These are phyloP conservation scores for Stachybotrys chlorohalonatus DNA, from an alignment of 2,329 filamentous ascomycete species.

Conservation along the genomic window DNA sequence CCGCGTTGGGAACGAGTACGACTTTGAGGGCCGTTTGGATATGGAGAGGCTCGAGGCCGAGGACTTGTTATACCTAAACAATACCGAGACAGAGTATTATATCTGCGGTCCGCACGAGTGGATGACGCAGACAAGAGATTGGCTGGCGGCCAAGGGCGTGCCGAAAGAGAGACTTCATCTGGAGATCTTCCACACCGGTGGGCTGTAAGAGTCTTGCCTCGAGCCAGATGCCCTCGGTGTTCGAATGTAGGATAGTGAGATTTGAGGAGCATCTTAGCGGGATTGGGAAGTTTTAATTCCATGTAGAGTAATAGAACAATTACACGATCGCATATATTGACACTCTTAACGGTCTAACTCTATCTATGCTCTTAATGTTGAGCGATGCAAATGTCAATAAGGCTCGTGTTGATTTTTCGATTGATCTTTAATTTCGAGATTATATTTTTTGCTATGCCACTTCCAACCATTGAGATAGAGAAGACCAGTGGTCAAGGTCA, in stretches of 20 bases:
- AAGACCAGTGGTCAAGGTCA: no score
- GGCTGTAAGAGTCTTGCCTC: slow-evolving; percentile 7
- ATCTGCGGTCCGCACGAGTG: slow-evolving; percentile 63
- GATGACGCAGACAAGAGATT: slow-evolving; percentile 52
- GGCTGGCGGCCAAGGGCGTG: slow-evolving; percentile 48
- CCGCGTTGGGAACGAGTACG: slow-evolving; percentile 44
- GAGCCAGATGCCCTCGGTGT: no score
- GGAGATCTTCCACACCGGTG: slow-evolving; percentile 58
- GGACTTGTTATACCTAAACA: slow-evolving; percentile 43
- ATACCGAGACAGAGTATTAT: slow-evolving; percentile 54
- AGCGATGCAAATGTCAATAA: no score
- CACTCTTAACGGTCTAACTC: no score
- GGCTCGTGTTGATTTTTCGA: no score
- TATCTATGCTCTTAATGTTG: no score
- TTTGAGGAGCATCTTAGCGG: background rate
- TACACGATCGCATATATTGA: no score
- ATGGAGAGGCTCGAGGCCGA: slow-evolving; percentile 45
- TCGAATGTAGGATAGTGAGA: background rate
- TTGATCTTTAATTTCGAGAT: no score
- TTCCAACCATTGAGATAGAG: no score
- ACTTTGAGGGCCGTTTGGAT: slow-evolving; percentile 48
- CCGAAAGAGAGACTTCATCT: slow-evolving; percentile 49
- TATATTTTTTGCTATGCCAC: no score
- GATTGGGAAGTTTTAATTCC: background rate
- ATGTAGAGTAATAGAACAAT: background rate